These are phyloP conservation scores for Podaxis carcinomalis DNA, from an alignment of 768 basidiomycete genomes.

Conservation along the genomic window DNA sequence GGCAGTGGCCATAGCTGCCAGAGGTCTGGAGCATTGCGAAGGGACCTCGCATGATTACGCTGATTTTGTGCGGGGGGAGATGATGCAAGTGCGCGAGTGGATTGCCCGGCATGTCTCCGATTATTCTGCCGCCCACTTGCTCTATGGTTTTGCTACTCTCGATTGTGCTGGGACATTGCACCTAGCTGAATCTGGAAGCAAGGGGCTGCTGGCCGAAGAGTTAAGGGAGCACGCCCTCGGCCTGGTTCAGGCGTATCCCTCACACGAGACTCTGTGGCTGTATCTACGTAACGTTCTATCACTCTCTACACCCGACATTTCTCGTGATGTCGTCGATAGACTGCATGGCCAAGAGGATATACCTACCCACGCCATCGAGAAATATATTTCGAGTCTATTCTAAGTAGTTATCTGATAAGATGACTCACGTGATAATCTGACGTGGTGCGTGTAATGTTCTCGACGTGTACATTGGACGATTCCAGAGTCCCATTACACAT, in stretches of 20 bases:
- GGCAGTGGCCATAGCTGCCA: slow-evolving; percentile 17
- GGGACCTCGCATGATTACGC: slow-evolving; percentile 19
- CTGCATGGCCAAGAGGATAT: neutral
- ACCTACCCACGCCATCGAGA: slow-evolving; percentile 2
- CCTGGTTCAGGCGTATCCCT: slow-evolving; percentile 47
- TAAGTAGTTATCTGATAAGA: slow-evolving; percentile 13
- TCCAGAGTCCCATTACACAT: neutral
- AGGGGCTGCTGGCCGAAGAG: slow-evolving; percentile 10
- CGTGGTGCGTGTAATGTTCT: slow-evolving; percentile 19
- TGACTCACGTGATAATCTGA: slow-evolving; percentile 19
- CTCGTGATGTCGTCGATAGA: slow-evolving; percentile 14
- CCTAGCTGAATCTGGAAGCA: slow-evolving; percentile 1
- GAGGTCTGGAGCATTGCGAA: slow-evolving; percentile 14
- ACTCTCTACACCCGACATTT: neutral
- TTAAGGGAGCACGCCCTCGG: slow-evolving; percentile 40
- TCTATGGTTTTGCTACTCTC: slow-evolving; percentile 29
- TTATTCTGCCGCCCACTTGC: slow-evolving; percentile 58
- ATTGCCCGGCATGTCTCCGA: slow-evolving; percentile 63
- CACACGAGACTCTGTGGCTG: slow-evolving; percentile 63
- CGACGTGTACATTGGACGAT: slow-evolving; percentile 12
- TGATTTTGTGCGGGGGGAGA: slow-evolving; percentile 35
- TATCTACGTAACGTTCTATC: slow-evolving; percentile 38
- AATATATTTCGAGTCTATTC: slow-evolving; percentile 3
- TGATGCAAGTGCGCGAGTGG: slow-evolving; percentile 40
- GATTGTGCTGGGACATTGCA: slow-evolving; percentile 15